Evolutionary conservation across 306 rosid genomes (phyloP).

Genomic region (Castanospermum australe): DNA sequence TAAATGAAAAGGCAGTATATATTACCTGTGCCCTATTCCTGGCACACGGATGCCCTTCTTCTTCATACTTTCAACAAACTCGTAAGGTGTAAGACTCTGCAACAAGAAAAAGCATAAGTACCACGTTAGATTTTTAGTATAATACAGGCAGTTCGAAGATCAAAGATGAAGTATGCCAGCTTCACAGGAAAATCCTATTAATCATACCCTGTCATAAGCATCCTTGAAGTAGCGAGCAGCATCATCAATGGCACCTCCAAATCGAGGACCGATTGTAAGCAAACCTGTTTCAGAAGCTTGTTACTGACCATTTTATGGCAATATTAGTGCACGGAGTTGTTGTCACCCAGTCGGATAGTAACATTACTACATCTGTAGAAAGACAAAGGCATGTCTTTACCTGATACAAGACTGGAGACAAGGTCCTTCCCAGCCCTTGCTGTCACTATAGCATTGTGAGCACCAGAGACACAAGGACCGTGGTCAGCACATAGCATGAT

Average conservation of each 20-base stretch:
- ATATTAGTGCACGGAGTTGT: slow-evolving; percentile 9
- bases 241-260: slow-evolving; percentile 90
- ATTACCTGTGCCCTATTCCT: slow-evolving; percentile 89
- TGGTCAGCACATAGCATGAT: slow-evolving; percentile 91
- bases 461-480: slow-evolving; percentile 95
- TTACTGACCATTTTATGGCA: slow-evolving; percentile 17
- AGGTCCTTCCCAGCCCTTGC: slow-evolving; percentile 95
- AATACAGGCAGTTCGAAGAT: background rate
- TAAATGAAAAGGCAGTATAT: background rate
- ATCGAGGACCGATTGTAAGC: slow-evolving; percentile 92
- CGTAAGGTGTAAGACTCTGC: slow-evolving; percentile 76
- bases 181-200: slow-evolving; percentile 6
- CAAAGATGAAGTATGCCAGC: background rate
- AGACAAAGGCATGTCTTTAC: slow-evolving; percentile 32
- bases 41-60: slow-evolving; percentile 90
- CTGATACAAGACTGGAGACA: slow-evolving; percentile 82
- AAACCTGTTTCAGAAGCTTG: slow-evolving; percentile 59
- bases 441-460: slow-evolving; percentile 87
- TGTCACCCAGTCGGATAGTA: background rate
- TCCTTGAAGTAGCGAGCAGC: slow-evolving; percentile 92
- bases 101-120: slow-evolving; percentile 8
- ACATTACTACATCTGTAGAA: background rate
- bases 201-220: slow-evolving; percentile 64
- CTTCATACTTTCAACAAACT: slow-evolving; percentile 85
- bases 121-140: background rate